Conservation (phyloP, 495 filamentous ascomycete species). For the Aspergillus affinis region DNA sequence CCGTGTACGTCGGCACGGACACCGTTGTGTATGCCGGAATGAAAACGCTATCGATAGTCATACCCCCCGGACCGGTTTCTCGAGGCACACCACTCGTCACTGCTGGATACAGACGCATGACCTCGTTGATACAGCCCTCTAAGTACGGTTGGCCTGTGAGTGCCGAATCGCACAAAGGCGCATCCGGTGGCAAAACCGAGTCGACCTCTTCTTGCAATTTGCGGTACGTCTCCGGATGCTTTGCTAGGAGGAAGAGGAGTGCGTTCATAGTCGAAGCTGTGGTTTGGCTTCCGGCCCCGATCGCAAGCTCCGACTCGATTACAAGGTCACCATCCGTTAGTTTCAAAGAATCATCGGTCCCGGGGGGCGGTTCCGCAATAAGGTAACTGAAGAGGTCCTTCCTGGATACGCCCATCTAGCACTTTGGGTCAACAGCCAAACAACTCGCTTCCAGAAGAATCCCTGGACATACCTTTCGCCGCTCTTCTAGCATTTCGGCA, state of each 20-base stretch:
- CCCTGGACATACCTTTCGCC: constrained; percentile 5
- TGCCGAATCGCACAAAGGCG: constrained; percentile 3
- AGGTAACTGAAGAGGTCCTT: constrained; percentile 18
- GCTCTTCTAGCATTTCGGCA: constrained; percentile 6
- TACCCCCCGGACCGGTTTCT: constrained; percentile 12
- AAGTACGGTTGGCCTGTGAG: constrained; percentile 10
- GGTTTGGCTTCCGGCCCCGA: constrained; percentile 14
- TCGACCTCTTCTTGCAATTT: constrained; percentile 15
- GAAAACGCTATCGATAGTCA: constrained; percentile 9
- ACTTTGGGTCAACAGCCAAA: neutral
- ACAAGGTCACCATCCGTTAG: constrained; percentile 7
- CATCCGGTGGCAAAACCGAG: neutral
- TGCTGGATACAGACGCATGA: constrained; percentile 12
- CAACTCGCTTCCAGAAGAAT: neutral
- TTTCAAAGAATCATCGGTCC: neutral
- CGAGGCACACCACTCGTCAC: constrained; percentile 15
- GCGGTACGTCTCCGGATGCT: constrained; percentile 11
- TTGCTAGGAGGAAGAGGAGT: constrained; percentile 13
- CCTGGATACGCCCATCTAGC: constrained; percentile 2
- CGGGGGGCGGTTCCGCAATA: constrained; percentile 4
- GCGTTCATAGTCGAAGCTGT: constrained; percentile 8
- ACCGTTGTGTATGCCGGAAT: constrained; percentile 14
- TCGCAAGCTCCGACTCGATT: constrained; percentile 13
- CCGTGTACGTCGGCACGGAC: constrained; percentile 12
- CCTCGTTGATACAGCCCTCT: constrained; percentile 15